A percentile compares a stretch with the other conserved stretches of the same genome.
phyloP scores from a whole-genome alignment of 75 land plant genomes.

The Adiantum capillusveneris region DNA sequence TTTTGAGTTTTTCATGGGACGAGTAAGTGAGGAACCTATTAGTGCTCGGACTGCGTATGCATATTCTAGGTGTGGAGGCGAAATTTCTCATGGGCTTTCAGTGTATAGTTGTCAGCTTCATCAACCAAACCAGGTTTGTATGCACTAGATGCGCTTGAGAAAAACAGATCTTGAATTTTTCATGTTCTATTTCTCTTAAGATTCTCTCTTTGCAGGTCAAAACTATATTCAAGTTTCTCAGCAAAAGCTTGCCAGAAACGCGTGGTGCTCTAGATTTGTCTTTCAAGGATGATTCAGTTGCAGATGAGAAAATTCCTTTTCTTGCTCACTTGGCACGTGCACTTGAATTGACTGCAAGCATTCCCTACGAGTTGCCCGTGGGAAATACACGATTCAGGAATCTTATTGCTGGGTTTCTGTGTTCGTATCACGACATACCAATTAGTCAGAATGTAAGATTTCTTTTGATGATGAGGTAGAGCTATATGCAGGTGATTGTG shows the following conservation, averaged over 20 bases:
- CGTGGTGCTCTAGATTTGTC: slow-evolving; percentile 88
- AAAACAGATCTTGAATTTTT: too few relatives aligned
- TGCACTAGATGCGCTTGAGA: too few relatives aligned
- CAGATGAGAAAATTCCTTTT: slow-evolving; percentile 97
- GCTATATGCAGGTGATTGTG: too few relatives aligned
- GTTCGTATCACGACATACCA: slow-evolving; percentile 77
- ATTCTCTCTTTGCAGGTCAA: slow-evolving; percentile 53
- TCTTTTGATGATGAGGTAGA: too few relatives aligned
- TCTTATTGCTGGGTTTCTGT: slow-evolving; percentile 81
- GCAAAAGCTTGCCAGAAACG: slow-evolving; percentile 65
- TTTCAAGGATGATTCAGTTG: slow-evolving; percentile 79
- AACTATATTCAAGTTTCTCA: slow-evolving; percentile 82
- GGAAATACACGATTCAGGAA: slow-evolving; percentile 72
- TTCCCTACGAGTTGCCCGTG: slow-evolving; percentile 80
- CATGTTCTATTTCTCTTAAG: background rate
- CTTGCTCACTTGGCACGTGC: slow-evolving; percentile 84
- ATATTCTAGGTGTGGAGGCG: slow-evolving; percentile 80
- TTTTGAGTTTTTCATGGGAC: slow-evolving; percentile 99
- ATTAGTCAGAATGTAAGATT: slow-evolving; percentile 61
- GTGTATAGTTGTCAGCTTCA: slow-evolving; percentile 85
- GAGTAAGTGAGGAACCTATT: slow-evolving; percentile 84
- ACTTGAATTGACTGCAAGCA: slow-evolving; percentile 53
- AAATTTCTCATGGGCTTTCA: slow-evolving; percentile 92
- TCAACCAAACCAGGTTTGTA: slow-evolving; percentile 72
- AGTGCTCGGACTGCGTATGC: slow-evolving; percentile 99